Base-by-base conservation (phyloP, 805 yeast genomes). In the Candida xiaguanensis region DNA sequence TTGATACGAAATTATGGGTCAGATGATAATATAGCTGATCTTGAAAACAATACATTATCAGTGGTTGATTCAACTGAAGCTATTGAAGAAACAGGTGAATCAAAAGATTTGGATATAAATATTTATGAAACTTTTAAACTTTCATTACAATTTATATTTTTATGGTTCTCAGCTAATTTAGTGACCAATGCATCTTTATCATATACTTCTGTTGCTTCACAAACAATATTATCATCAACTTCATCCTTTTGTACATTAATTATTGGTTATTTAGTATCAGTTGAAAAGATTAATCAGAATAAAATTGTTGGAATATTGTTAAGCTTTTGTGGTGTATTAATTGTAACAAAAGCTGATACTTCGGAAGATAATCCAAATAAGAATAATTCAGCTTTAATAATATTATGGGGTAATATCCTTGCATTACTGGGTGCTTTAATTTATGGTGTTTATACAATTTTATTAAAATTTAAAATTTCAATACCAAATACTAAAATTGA, bases 201-300 rank as follows among this genome's bases (percentile, higher is more conserved):
- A 17, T 93, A 83, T 59, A 93, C 99, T 0, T 81, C 90, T 9
- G 99, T 93, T 15, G 95, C 95, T 2, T 83, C 93, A 11, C 97
- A 95, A 53, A 93, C 98, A 2, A 91, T 93, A 17, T 63, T 93
- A 28, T 85, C 96, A 13, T 85, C 96, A 26, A 90, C 98, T 0
- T 83, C 95, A 4, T 85, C 96, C 6, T 89, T 93, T 56, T 93
- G 93, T 75, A 93, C 99, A 0, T 71, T 93, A 28, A 50, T 90
- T 1, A 74, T 91, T 7, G 98, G 98, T 1, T 77, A 81, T 39
- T 46, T 85, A 18, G 80, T 80, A 42, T 68, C 80, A 22, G 77
- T 89, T 1, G 98, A 91, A 59, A 62, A 59, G 19, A 75, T 91
- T 53, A 83, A 78, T 50, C 53, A 58, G 13, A 66, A 74, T 34